Evolutionary conservation across 1,139 yeast species (phyloP), one percentile per base, ranked within the genome.

Genomic region (Hemisphaericaspora lyxosophila): DNA sequence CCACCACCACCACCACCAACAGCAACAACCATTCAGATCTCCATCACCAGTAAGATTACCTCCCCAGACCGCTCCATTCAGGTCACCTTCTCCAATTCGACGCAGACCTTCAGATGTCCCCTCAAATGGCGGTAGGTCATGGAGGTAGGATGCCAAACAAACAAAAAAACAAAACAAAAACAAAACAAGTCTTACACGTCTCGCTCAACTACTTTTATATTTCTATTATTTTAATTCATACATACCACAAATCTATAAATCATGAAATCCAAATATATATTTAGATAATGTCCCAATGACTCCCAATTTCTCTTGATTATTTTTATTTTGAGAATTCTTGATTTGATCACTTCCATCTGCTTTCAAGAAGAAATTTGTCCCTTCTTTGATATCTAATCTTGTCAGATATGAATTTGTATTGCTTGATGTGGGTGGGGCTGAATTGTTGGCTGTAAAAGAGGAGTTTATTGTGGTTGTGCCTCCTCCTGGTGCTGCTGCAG

Each of bases 221-320:
- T n/a, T n/a, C n/a, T n/a, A n/a, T n/a, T n/a, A n/a, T n/a, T n/a
- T n/a, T n/a, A n/a, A n/a, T n/a, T n/a, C n/a, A n/a, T n/a, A n/a
- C n/a, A n/a, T n/a, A n/a, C n/a, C n/a, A n/a, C n/a, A n/a, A n/a
- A n/a, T 8, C 16, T 57, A 67, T 46, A 69, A 59, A 44, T 71
- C 76, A 51, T 70, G 67, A 49, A 70, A 70, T 7, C 77, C 77
- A 55, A 71, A 71, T 23, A 71, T 53, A 45, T 59, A 68, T 47
- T 61, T 67, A 30, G 68, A 50, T 12, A 66, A 47, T 11, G 62
- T 55, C 14, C 69, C 72, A 40, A 61, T 39, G 13, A 67, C 39
- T 1, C 74, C 70, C 43, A 68, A 52, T 33, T 67, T 65, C 37
- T 61, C 62, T 26, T 51, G 53, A 30, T 50, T 49, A 30, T 50